phyloP scores from a whole-genome alignment of 768 basidiomycete species.

The Amyloporia xantha region DNA sequence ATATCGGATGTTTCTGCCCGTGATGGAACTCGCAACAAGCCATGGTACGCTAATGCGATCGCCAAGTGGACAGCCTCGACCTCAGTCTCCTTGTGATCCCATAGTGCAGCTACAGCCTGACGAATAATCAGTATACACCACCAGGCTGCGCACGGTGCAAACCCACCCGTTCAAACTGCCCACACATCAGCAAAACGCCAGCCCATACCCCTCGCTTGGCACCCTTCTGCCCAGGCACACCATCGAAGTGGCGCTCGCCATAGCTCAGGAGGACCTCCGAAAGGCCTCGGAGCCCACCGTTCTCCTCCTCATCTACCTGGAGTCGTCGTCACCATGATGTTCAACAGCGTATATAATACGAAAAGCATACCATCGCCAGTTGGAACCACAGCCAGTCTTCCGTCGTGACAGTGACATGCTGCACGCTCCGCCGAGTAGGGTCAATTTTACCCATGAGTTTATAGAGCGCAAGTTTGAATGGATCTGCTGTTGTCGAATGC shows the following conservation, averaged over 20 bases:
- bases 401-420: conserved; percentile 82
- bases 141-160: no score
- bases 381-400: conserved; percentile 99
- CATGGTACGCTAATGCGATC: conserved; percentile 89
- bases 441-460: conserved; percentile 94
- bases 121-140: background rate
- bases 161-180: conserved; percentile 87
- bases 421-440: conserved; percentile 67
- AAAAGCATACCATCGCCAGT: conserved; percentile 60
- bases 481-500: conserved; percentile 82
- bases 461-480: conserved; percentile 94
- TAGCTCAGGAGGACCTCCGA: conserved; percentile 73
- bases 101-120: conserved; percentile 85
- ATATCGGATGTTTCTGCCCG: conserved; percentile 79
- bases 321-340: no score
- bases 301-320: conserved; percentile 78
- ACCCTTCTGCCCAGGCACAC: conserved; percentile 51
- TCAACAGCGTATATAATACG: background rate
- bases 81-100: conserved; percentile 82
- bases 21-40: conserved; percentile 78
- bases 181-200: conserved; percentile 80
- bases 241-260: conserved; percentile 79
- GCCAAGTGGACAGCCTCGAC: conserved; percentile 94
- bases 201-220: conserved; percentile 70
- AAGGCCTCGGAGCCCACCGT: conserved; percentile 64